These are phyloP conservation scores for Fusarium abutilonis DNA, from an alignment of 2,329 filamentous ascomycete genomes.

Conservation along the genomic window DNA sequence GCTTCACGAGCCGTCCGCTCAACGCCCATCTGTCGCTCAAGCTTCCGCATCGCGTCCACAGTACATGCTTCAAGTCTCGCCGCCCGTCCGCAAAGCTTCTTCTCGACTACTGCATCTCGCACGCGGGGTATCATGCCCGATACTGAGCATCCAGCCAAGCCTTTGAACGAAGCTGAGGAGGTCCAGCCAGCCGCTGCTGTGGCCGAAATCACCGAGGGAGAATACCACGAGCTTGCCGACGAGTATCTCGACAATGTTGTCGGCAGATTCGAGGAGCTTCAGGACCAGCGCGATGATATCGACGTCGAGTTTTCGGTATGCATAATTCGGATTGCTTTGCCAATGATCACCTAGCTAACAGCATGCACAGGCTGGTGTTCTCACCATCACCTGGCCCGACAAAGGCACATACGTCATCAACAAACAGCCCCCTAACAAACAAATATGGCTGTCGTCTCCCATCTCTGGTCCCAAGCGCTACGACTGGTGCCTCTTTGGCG, in stretches of 20 bases:
- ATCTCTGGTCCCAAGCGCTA: slow-evolving; percentile 92
- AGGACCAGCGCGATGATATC: slow-evolving; percentile 77
- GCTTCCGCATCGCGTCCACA: slow-evolving; percentile 32
- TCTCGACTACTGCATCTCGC: slow-evolving; percentile 46
- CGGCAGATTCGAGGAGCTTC: slow-evolving; percentile 73
- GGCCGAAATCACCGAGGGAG: slow-evolving; percentile 71
- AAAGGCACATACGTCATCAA: slow-evolving; percentile 92
- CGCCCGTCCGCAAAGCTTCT: slow-evolving; percentile 39
- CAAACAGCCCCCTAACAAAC: slow-evolving; percentile 98
- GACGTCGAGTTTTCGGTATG: slow-evolving; percentile 91
- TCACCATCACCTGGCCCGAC: slow-evolving; percentile 76
- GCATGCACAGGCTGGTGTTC: slow-evolving; percentile 76
- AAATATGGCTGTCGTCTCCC: slow-evolving; percentile 95
- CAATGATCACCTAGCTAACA: slow-evolving; percentile 23
- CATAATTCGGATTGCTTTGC: slow-evolving; percentile 29
- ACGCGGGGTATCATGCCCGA: slow-evolving; percentile 68
- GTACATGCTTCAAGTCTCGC: slow-evolving; percentile 6
- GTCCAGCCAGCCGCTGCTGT: slow-evolving; percentile 55
- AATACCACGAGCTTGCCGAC: slow-evolving; percentile 84
- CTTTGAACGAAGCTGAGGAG: slow-evolving; percentile 52
- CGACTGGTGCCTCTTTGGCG: slow-evolving; percentile 82
- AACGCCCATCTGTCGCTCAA: slow-evolving; percentile 36
- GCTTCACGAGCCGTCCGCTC: slow-evolving; percentile 49
- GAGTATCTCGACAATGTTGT: slow-evolving; percentile 72
- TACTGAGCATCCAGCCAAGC: slow-evolving; percentile 62